A percentile compares a stretch with the other conserved stretches of the same genome.
These are phyloP conservation scores for Ceratocystis papillata DNA, from an alignment of 2,329 filamentous ascomycete species.

Conservation along the genomic window DNA sequence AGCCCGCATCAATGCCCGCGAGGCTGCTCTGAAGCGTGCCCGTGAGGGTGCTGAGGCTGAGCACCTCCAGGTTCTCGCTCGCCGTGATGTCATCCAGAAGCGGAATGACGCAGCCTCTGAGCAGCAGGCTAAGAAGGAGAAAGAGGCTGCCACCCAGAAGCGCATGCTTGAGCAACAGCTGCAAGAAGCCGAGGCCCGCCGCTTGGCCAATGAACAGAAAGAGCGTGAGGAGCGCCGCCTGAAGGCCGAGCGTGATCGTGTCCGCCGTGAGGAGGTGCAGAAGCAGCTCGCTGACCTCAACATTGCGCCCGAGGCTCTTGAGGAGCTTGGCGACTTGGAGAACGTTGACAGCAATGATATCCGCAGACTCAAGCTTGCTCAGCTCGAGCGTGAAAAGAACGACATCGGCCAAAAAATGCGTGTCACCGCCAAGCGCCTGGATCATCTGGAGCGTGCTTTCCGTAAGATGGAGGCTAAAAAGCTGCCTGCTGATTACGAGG, in stretches of 20 bases:
- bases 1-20: conserved; percentile 64
- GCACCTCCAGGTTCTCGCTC: conserved; percentile 70
- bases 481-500: conserved; percentile 71
- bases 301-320: conserved; percentile 63
- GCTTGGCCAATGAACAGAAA: conserved; percentile 82
- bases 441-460: conserved; percentile 94
- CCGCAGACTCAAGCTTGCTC: conserved; percentile 86
- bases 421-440: conserved; percentile 87
- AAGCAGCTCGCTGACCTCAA: conserved; percentile 87
- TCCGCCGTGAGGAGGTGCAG: conserved; percentile 87
- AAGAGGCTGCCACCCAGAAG: conserved; percentile 84
- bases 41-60: conserved; percentile 85
- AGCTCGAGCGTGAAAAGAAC: conserved; percentile 96
- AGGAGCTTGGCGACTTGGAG: conserved; percentile 69
- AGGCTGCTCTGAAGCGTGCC: conserved; percentile 69
- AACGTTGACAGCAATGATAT: conserved; percentile 82
- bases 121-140: conserved; percentile 75
- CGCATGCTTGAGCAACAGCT: conserved; percentile 76
- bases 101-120: conserved; percentile 94
- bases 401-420: conserved; percentile 84
- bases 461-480: conserved; percentile 93
- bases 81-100: conserved; percentile 87
- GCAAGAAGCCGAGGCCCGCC: conserved; percentile 78
- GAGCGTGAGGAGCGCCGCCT: conserved; percentile 80
- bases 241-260: conserved; percentile 77